Evolutionary conservation across 176 grass and related monocot genomes (phyloP), one percentile per base, ranked within the genome.

Genomic region (Carex littledalei): DNA sequence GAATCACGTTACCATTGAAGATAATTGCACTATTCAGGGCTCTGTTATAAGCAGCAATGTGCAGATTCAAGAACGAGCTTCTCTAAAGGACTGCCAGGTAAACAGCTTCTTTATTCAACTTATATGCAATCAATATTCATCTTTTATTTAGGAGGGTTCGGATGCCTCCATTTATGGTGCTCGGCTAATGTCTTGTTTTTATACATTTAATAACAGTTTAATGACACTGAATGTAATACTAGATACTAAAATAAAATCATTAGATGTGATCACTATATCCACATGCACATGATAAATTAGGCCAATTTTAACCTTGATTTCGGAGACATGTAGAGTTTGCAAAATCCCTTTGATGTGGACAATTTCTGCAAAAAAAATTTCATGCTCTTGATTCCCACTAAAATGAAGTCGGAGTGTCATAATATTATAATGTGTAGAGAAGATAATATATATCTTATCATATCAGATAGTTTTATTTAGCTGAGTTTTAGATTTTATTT

Each of bases 61-160:
- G 77, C 93, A 98, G 78, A 88, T 98, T 86, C 95, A 98, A 92
- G 95, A 98, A 81, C 89, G 95, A 56, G 90, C 90, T 87, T 79
- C 90, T 89, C 64, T 98, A 67, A 98, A 95, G 89, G 95, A 98
- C 84, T 98, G 95, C 81, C 95, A 98, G 93, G 95, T 98, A 81
- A 63, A 47, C 60, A 67, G 16, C 53, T 74, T 71, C 26, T 78
- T 68, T 1, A n/a, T 35, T 45, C 81, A 20, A 47, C 8, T 60
- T 80, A 37, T 14, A 24, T 56, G 13, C 66, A 45, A 79, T 49
- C 1, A 24, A 34, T 32, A 78, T 26, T 54, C 21, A 17, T 87
- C 35, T 54, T 52, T 17, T 64, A 80, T 71, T 15, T 81, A 68
- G 73, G 6, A 32, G 54, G 35, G 21, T 3, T 31, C 67, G 61